Percentiles rank a stretch among this genome's conserved stretches.
Evolutionary conservation across 371 early-diverging fungal species (phyloP).

Genomic region (Rhizopus stolonifer): DNA sequence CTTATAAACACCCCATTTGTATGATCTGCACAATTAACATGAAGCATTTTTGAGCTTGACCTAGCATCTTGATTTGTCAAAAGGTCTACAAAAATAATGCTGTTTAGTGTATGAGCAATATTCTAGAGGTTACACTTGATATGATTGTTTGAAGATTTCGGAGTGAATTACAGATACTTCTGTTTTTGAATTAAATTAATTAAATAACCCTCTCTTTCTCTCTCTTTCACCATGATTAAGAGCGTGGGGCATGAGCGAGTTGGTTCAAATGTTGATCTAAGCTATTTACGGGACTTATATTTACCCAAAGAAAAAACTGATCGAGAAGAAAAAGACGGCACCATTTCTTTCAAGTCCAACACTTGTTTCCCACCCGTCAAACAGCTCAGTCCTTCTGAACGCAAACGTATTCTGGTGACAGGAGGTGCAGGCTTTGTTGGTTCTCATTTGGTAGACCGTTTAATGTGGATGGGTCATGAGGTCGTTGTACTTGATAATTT

Average conservation of each 20-base stretch:
- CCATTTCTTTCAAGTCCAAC: slow-evolving; percentile 47
- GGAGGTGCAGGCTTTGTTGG: slow-evolving; percentile 94
- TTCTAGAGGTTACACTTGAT: too few relatives aligned
- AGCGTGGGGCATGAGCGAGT: slow-evolving; percentile 47
- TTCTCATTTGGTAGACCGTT: slow-evolving; percentile 79
- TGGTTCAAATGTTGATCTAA: slow-evolving; percentile 44
- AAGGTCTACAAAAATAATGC: not conserved
- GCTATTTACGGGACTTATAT: slow-evolving; percentile 45
- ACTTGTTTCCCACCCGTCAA: slow-evolving; percentile 57
- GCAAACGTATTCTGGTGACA: slow-evolving; percentile 82
- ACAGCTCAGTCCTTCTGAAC: slow-evolving; percentile 51
- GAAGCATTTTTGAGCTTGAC: too few relatives aligned
- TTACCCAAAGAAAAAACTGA: slow-evolving; percentile 37
- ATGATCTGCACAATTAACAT: too few relatives aligned
- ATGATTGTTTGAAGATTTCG: too few relatives aligned
- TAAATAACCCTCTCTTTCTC: too few relatives aligned
- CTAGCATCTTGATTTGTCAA: too few relatives aligned
- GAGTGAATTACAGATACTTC: too few relatives aligned
- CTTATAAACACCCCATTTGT: too few relatives aligned
- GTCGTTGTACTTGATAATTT: slow-evolving; percentile 88
- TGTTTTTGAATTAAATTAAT: too few relatives aligned
- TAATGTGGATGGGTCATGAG: slow-evolving; percentile 87
- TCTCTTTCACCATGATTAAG: slow-evolving; percentile 19
- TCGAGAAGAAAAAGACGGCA: slow-evolving; percentile 34
- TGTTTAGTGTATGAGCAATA: too few relatives aligned